phyloP scores from a whole-genome alignment of 2,329 filamentous ascomycete genomes.

The Stagonosporopsis cucurbitacearum region DNA sequence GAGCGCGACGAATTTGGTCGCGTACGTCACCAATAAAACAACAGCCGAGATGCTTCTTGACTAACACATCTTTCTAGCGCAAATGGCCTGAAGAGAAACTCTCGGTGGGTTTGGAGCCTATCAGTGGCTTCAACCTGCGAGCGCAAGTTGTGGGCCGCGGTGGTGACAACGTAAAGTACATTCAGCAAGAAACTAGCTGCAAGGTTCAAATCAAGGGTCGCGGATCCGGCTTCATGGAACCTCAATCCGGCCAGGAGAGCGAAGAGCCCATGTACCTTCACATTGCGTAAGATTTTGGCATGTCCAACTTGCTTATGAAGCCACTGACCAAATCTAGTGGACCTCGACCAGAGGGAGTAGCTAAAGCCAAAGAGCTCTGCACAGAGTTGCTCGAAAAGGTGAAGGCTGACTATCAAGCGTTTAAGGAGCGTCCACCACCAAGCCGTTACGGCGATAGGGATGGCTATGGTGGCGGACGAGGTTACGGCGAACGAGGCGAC shows the following conservation, averaged over 20 bases:
- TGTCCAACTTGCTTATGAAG: neutral
- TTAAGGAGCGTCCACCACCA: slow-evolving; percentile 73
- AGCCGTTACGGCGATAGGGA: slow-evolving; percentile 54
- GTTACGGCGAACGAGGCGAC: slow-evolving; percentile 50
- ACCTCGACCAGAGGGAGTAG: slow-evolving; percentile 84
- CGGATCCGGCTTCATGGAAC: slow-evolving; percentile 92
- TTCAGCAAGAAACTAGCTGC: slow-evolving; percentile 92
- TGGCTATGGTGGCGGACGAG: slow-evolving; percentile 43
- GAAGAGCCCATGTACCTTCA: slow-evolving; percentile 97
- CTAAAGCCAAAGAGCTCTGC: slow-evolving; percentile 86
- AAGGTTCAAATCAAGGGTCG: slow-evolving; percentile 98
- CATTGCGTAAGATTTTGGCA: slow-evolving; percentile 72
- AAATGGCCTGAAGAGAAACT: slow-evolving; percentile 99
- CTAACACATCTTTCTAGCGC: slow-evolving; percentile 63
- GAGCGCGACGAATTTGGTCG: slow-evolving; percentile 91
- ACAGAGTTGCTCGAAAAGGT: slow-evolving; percentile 87
- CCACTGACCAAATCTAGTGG: slow-evolving; percentile 62
- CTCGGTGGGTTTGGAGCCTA: slow-evolving; percentile 85
- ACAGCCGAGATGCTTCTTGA: neutral
- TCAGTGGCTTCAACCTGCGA: slow-evolving; percentile 93
- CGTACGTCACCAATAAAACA: slow-evolving; percentile 59
- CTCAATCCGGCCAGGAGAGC: slow-evolving; percentile 84
- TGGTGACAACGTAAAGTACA: slow-evolving; percentile 96
- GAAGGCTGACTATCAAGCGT: slow-evolving; percentile 83
- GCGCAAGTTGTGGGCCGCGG: slow-evolving; percentile 95